Evolutionary conservation across 805 yeast genomes (phyloP).

Genomic region (Diddensiella transvaalensis): DNA sequence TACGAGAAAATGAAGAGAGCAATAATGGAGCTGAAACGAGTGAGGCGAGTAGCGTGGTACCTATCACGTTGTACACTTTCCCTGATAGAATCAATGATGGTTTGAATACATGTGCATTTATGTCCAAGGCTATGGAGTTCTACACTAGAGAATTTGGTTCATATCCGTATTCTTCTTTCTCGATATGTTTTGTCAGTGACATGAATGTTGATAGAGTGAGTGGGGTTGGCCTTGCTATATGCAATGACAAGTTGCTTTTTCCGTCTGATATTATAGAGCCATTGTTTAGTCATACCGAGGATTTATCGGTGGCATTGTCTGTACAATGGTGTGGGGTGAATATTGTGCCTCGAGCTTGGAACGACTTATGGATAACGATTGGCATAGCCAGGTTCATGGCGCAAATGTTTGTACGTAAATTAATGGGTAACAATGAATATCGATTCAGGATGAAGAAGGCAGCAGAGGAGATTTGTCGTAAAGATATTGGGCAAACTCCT

Average conservation of each 20-base stretch:
- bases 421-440: slow-evolving; percentile 84
- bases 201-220: slow-evolving; percentile 48
- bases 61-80: slow-evolving; percentile 59
- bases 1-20: slow-evolving; percentile 35
- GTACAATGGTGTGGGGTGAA: slow-evolving; percentile 93
- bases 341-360: slow-evolving; percentile 72
- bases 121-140: slow-evolving; percentile 76
- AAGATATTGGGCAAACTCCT: slow-evolving; percentile 78
- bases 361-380: slow-evolving; percentile 84
- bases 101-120: slow-evolving; percentile 68
- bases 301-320: slow-evolving; percentile 66
- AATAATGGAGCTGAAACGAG: slow-evolving; percentile 33
- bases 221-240: slow-evolving; percentile 70
- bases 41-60: slow-evolving; percentile 40
- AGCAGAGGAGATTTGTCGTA: slow-evolving; percentile 63
- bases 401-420: slow-evolving; percentile 56
- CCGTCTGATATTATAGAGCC: slow-evolving; percentile 77
- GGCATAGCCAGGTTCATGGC: slow-evolving; percentile 88
- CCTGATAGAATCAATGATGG: slow-evolving; percentile 57
- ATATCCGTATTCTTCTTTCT: slow-evolving; percentile 81
- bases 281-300: slow-evolving; percentile 63
- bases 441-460: slow-evolving; percentile 63
- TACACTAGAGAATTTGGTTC: slow-evolving; percentile 88
- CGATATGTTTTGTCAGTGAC: slow-evolving; percentile 69
- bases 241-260: slow-evolving; percentile 61